Evolutionary conservation across 2,329 filamentous ascomycete species (phyloP).

Genomic region (Neoscytalidium dimidiatum): DNA sequence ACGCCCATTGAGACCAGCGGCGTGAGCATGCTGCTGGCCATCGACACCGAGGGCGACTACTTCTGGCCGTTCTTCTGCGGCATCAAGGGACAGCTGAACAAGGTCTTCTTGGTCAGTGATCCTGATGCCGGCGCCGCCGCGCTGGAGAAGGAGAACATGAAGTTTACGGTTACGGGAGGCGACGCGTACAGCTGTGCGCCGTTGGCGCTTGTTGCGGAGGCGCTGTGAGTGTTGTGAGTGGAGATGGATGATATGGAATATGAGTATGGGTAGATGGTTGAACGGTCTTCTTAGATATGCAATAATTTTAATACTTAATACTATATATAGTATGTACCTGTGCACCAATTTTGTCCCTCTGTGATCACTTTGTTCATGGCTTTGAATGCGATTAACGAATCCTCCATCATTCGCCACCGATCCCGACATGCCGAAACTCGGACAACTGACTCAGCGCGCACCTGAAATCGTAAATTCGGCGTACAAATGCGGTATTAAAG

Average conservation of each 20-base stretch:
- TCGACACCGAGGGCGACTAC: slow-evolving; percentile 20
- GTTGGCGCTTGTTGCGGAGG: slow-evolving; percentile 12
- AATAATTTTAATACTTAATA: too few species aligned
- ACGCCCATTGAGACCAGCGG: slow-evolving; percentile 7
- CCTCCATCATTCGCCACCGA: too few species aligned
- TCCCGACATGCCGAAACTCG: too few species aligned
- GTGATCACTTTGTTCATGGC: too few species aligned
- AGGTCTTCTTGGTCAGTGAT: slow-evolving; percentile 23
- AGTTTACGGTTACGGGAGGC: slow-evolving; percentile 24
- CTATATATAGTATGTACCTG: too few species aligned
- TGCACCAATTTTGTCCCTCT: too few species aligned
- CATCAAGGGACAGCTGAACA: slow-evolving; percentile 20
- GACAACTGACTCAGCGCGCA: too few species aligned
- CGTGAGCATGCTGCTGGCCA: slow-evolving; percentile 17
- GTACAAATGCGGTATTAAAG: too few species aligned
- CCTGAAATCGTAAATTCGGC: too few species aligned
- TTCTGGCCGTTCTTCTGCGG: slow-evolving; percentile 23
- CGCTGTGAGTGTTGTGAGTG: background rate
- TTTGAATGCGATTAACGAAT: too few species aligned
- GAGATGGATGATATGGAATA: background rate
- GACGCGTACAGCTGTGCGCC: slow-evolving; percentile 20
- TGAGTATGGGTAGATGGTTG: background rate
- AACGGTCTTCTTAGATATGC: background rate
- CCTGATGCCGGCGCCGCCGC: background rate
- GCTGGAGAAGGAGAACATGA: slow-evolving; percentile 11